These are phyloP conservation scores for Celoporthe dispersa DNA, from an alignment of 2,329 filamentous ascomycete species.

Conservation along the genomic window DNA sequence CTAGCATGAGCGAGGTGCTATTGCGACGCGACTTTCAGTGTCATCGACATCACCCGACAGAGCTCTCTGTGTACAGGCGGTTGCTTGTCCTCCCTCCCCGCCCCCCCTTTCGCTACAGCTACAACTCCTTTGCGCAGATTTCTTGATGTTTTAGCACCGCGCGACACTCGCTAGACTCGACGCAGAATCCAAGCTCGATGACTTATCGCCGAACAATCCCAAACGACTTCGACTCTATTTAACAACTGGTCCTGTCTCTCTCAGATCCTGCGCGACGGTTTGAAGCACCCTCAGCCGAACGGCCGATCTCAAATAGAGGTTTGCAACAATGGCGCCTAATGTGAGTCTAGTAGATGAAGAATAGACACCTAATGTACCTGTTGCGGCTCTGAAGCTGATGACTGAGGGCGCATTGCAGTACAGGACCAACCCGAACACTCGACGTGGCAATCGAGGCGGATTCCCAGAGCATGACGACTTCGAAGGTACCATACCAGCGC, in stretches of 20 bases:
- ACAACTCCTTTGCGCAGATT: background rate
- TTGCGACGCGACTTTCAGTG: conserved; percentile 6
- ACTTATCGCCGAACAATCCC: background rate
- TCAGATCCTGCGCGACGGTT: background rate
- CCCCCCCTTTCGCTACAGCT: background rate
- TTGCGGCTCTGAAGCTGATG: conserved; percentile 8
- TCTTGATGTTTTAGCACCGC: background rate
- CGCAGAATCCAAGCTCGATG: background rate
- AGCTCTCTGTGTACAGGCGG: background rate
- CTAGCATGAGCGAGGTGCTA: background rate
- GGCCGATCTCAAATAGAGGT: background rate
- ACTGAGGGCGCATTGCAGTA: conserved; percentile 30
- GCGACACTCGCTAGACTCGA: background rate
- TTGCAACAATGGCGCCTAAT: conserved; percentile 45
- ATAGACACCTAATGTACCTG: background rate
- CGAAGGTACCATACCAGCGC: conserved; percentile 48
- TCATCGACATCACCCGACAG: background rate
- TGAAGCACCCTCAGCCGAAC: background rate
- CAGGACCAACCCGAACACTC: conserved; percentile 48
- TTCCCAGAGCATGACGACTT: conserved; percentile 67
- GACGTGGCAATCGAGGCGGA: conserved; percentile 60
- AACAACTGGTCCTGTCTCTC: background rate
- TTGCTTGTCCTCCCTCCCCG: too few relatives aligned
- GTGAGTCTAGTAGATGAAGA: conserved; percentile 35
- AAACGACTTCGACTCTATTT: background rate